These are phyloP conservation scores for Prunus salicina DNA, from an alignment of 306 rosid species.

Conservation along the genomic window DNA sequence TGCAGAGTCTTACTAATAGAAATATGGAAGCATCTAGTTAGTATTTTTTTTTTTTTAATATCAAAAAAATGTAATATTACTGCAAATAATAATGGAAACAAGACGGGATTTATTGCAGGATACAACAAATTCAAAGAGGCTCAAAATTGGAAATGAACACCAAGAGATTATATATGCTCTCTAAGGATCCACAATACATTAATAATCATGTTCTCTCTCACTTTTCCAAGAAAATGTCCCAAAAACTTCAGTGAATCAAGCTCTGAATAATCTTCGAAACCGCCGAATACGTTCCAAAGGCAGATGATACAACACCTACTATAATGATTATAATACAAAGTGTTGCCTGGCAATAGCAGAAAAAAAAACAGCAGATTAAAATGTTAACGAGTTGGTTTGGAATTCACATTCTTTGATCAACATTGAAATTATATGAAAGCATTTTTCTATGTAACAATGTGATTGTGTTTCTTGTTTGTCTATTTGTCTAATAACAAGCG, in stretches of 20 bases:
- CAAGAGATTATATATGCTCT: not conserved
- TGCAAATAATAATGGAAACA: not conserved
- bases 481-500: not conserved
- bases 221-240: not conserved
- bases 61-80: not conserved
- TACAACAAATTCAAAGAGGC: not conserved
- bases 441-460: not conserved
- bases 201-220: not conserved
- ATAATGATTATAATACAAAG: constrained; percentile 53
- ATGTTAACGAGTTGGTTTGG: too few species aligned
- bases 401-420: too few species aligned
- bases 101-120: not conserved
- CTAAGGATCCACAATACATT: not conserved
- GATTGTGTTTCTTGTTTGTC: not conserved
- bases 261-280: constrained; percentile 54
- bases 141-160: constrained; percentile 22
- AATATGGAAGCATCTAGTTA: too few species aligned
- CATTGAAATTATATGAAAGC: not conserved
- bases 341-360: constrained; percentile 39
- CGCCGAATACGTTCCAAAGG: constrained; percentile 77
- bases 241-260: constrained; percentile 42
- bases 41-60: too few species aligned
- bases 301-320: constrained; percentile 55
- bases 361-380: not conserved
- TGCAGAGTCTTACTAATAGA: too few species aligned